Base-by-base conservation (phyloP, 345 rosid species). In the Corchorus olitorius region DNA sequence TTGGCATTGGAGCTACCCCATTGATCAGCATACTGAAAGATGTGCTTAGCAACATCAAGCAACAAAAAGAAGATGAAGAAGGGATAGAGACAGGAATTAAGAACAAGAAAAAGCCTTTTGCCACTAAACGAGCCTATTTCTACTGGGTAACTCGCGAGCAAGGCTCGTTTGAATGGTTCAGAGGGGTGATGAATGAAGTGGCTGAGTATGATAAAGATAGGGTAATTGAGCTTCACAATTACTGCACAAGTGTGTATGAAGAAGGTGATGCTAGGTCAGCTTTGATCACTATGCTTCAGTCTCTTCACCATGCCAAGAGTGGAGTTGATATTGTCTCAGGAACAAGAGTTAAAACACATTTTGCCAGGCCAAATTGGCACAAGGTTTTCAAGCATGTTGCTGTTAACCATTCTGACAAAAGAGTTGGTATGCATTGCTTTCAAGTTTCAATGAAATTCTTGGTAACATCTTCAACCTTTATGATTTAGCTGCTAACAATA, bases 241-340 rank as follows among this genome's bases (percentile, higher is more conserved):
- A 92, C 55, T 89, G 92, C 79, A 90, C 92, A 0, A 92, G 94
- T 54, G 93, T 92, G 46, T 90, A 87, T 15, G 94, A 92, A 78
- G 97, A 92, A 83, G 97, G 94, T 8, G 97, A 92, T 45, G 94
- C 97, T n/a, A 80, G 94, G n/a, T 92, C 97, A 0, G 94, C 97
- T 22, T 53, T 86, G 63, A 90, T 92, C 80, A 83, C 93, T 6
- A 92, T 90, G 97, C 90, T 92, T 27, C 97, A 92, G 68, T 89
- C 94, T 17, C 80, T 92, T 49, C 89, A 92, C 22, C 94, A 86
- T 37, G 97, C 92, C 69, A 92, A 90, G 74, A 90, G 60, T 72
- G 97, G 97, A 0, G 84, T 92, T 6, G 94, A 92, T 15, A 80
- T 89, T 0, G 93, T 92, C 2, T 90, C 91, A 1, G 97, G 92